Percentiles rank a stretch among this genome's conserved stretches.
Conservation (phyloP, 2,329 filamentous ascomycete species). For the Hypoxylon rubiginosum region DNA sequence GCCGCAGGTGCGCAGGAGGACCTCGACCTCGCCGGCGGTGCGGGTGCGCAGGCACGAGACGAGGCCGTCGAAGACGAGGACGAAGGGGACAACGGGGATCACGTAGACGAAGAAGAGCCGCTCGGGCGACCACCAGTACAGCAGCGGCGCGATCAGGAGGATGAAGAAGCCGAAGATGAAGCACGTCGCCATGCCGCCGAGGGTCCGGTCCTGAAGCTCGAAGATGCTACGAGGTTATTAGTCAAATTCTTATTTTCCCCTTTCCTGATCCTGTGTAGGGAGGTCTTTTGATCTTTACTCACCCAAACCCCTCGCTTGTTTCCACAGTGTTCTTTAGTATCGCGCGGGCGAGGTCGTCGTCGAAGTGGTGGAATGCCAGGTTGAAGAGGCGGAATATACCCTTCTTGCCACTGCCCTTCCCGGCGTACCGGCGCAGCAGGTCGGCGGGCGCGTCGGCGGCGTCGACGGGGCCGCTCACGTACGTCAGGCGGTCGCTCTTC, state of each 20-base stretch:
- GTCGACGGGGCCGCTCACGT: conserved; percentile 72
- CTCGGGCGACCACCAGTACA: conserved; percentile 65
- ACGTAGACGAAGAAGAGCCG: conserved; percentile 75
- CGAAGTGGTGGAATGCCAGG: conserved; percentile 83
- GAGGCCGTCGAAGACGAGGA: conserved; percentile 77
- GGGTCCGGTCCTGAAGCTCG: conserved; percentile 77
- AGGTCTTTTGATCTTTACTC: conserved; percentile 32
- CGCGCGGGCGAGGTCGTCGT: conserved; percentile 69
- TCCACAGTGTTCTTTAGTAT: conserved; percentile 75
- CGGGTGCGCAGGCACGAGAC: conserved; percentile 77
- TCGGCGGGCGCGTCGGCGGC: conserved; percentile 70
- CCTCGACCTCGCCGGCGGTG: conserved; percentile 74
- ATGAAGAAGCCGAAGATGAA: conserved; percentile 66
- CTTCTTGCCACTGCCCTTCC: conserved; percentile 54
- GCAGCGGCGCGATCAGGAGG: conserved; percentile 65
- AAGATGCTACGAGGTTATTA: conserved; percentile 66
- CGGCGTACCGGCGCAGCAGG: conserved; percentile 55
- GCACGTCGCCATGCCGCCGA: conserved; percentile 67
- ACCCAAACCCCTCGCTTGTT: conserved; percentile 75
- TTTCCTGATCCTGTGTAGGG: background rate
- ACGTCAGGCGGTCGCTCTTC: conserved; percentile 69
- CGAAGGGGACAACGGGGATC: conserved; percentile 75
- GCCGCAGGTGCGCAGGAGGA: conserved; percentile 67
- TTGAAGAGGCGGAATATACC: conserved; percentile 78
- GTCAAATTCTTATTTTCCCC: background rate